Base-by-base conservation (phyloP, 192 early-diverging fungal genomes). In the Backusella parvicylindrica region DNA sequence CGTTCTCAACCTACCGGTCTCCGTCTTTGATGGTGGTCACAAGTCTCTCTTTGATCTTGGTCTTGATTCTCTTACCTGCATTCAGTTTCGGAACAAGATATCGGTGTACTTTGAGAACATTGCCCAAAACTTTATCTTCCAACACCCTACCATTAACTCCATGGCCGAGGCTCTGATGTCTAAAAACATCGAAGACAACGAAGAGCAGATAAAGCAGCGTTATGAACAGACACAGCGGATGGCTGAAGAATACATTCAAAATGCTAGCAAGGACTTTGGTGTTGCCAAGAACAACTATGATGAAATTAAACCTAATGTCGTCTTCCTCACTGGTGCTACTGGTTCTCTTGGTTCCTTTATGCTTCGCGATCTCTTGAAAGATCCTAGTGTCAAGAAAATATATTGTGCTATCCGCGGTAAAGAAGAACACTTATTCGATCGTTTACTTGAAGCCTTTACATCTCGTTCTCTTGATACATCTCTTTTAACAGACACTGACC, bases 241-340 rank as follows among this genome's bases (percentile, higher is more conserved):
- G 0, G 36, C 73, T 2, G 26, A 63, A 1, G 69, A 64, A 18
- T 81, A 81, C 38, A 26, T 76, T 9, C 12, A 50, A 23, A 65
- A 28, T 0, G 75, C 75, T 32, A 37, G 63, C 16, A 36, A 47
- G 9, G 56, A 76, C 33, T 70, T 76, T 53, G 8, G 11, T 13
- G 36, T 32, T 33, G 23, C 64, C 11, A 65, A 63, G 1, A 35
- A 30, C 33, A 9, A 28, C 9, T 70, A 49, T 21, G 23, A 26
- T 60, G 23, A 63, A 32, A 23, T 37, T 31, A 73, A 74, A 8
- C 37, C 53, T 23, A 60, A 71, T 33, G 78, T 80, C 6, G 71
- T 81, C 16, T 37, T 83, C 40, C n/a, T 81, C 2, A 81, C 82
- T 0, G 82, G 82, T n/a, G 76, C 76, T 6, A 83, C 79, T 26